These are phyloP conservation scores for Handroanthus guayacan DNA, from an alignment of 257 asterid genomes.

Conservation along the genomic window DNA sequence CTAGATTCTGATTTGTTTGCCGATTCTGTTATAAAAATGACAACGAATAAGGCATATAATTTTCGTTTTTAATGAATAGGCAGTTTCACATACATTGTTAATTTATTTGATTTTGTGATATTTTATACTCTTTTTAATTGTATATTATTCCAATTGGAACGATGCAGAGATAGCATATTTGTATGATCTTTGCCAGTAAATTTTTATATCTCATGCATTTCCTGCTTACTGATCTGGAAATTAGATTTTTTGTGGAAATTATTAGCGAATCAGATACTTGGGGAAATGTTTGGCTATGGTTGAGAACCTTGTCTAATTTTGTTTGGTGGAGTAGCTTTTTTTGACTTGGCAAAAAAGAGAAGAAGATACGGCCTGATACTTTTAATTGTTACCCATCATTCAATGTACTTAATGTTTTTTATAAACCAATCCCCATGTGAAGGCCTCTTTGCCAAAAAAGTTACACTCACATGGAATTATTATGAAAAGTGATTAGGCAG, in stretches of 20 bases:
- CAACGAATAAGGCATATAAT: neutral
- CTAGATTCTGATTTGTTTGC: slow-evolving; percentile 24
- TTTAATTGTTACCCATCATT: slow-evolving; percentile 29
- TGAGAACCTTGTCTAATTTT: slow-evolving; percentile 7
- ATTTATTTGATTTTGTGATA: neutral
- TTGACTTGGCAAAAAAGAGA: neutral
- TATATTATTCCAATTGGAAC: neutral
- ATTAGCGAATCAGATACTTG: slow-evolving; percentile 19
- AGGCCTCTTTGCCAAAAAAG: slow-evolving; percentile 22
- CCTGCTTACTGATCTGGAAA: neutral
- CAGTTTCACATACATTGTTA: neutral
- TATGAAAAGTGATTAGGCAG: slow-evolving; percentile 23
- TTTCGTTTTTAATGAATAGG: neutral
- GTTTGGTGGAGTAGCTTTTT: slow-evolving; percentile 1
- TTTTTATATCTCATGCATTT: slow-evolving; percentile 9
- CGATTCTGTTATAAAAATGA: slow-evolving; percentile 7
- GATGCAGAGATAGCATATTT: neutral
- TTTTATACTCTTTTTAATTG: neutral
- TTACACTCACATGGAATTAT: slow-evolving; percentile 32
- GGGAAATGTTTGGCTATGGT: slow-evolving; percentile 17
- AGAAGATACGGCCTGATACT: slow-evolving; percentile 18
- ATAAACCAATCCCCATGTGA: slow-evolving; percentile 35
- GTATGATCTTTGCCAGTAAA: neutral
- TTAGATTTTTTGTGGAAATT: slow-evolving; percentile 11
- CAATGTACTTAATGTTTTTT: slow-evolving; percentile 20